A percentile compares a stretch with the other conserved stretches of the same genome.
phyloP scores from a whole-genome alignment of 305 asterid species.

The Solanum hybrid region DNA sequence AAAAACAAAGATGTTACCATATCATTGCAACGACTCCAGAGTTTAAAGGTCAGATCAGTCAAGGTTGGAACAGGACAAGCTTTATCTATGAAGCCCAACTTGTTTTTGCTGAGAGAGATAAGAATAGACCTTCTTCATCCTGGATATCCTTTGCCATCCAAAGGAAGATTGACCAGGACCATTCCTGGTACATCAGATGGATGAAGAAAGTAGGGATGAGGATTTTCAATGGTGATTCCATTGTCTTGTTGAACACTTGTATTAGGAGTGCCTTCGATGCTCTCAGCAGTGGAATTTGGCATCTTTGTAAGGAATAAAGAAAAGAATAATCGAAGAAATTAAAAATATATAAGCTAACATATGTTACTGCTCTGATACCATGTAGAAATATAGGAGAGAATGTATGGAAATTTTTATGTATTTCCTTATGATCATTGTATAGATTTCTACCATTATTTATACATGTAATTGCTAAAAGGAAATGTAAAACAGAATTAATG shows the following conservation, averaged over 20 bases:
- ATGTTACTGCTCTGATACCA: neutral
- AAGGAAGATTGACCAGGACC: neutral
- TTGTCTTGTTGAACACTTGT: neutral
- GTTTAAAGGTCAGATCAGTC: too few species aligned
- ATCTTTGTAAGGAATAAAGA: too few species aligned
- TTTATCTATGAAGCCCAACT: neutral
- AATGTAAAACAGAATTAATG: too few species aligned
- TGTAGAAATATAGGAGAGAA: too few species aligned
- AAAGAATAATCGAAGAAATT: too few species aligned
- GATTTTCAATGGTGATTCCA: neutral
- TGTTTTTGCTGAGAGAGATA: neutral
- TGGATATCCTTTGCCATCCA: neutral
- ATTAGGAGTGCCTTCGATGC: neutral
- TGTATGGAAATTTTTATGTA: too few species aligned
- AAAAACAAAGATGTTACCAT: neutral
- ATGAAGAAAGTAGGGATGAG: neutral
- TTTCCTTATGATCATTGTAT: too few species aligned
- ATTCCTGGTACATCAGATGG: neutral
- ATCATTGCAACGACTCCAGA: neutral
- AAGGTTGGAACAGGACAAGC: neutral
- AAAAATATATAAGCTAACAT: too few species aligned
- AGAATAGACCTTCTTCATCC: neutral
- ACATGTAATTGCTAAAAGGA: too few species aligned
- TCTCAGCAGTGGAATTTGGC: neutral
- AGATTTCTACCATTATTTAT: too few species aligned